Evolutionary conservation across 148 eudicot genomes (phyloP), one percentile per base, ranked within the genome.

Genomic region (Rhododendron williamsianum): DNA sequence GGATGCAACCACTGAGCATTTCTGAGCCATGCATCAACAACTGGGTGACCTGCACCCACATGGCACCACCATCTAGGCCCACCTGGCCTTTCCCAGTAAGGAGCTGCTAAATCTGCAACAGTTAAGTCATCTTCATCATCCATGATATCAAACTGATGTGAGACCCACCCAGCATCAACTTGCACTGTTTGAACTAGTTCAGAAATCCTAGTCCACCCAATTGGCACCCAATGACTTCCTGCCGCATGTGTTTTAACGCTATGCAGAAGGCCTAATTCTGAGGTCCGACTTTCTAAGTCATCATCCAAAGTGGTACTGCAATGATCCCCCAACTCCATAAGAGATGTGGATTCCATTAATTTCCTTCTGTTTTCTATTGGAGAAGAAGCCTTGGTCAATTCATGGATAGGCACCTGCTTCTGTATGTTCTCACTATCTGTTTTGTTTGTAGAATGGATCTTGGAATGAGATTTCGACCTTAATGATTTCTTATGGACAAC

Each of bases 41-140:
- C 86, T 1, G 90, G 93, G 87, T 96, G 95, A 85, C 93, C 90
- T 80, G 98, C 98, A 85, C 91, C 90, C 38, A 96, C 91, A 84
- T 96, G 98, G 83, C 98, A 94, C 99, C 99, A 96, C 99, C 98
- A 96, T 82, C 87, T 89, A 45, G 99, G 99, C 88, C 99, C 99
- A 86, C 91, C 97, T 77, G 96, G 93, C 84, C 95, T 90, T 91
- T 96, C 97, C 97, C 95, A 95, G 84, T 96, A 96, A 4, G 99
- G 99, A 82, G 97, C 93, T 76, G 97, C 99, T 88, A 96, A 86
- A 85, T 96, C 98, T 80, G 99, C 99, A 80, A 94, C 94, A 10
- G 98, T 88, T 86, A 91, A 87, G 81, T 94, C 96, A 85, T 94
- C 95, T 82, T 96, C 99, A 86, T 87, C 93, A 80, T 87, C 96